Base-by-base conservation (phyloP, 805 yeast genomes). In the Suhomyces prunicola region DNA sequence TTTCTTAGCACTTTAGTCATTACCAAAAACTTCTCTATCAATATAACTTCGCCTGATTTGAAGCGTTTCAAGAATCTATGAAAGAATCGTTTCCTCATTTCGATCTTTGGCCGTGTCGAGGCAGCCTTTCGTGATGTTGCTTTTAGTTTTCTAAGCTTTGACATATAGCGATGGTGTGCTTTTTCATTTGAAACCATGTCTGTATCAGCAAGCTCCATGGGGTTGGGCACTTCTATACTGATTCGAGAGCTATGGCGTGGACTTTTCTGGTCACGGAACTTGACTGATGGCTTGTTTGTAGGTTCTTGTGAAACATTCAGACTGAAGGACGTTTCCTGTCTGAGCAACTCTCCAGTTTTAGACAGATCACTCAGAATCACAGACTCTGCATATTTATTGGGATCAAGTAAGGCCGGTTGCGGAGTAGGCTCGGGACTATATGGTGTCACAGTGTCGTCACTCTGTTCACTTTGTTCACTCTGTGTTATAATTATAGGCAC, bases 1-100 rank as follows among this genome's bases (percentile, higher is more conserved):
- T 61, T 55, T 6, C 40, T 31, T 10, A 76, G 63, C 31, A 61
- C 62, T 61, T 84, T 85, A 15, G 84, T 78, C 70, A 84, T 71
- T 0, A 89, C 89, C 17, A 92, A 71, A 83, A 88, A 83, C 60
- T 80, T 83, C 53, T 87, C 92, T 56, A 80, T 69, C 54, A 83
- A 80, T 4, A 91, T 71, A 12, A 89, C 77, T 50, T 86, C 86
- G 3, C 96, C 96, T 1, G 70, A 71, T 15, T 70, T 57, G 54
- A 72, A 77, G 10, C 59, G 60, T 26, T 63, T 62, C 44, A 76
- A 66, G 4, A 72, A 50, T 4, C 58, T 48, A 8, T 60, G 51
- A 26, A 57, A 57, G 6, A 74, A 44, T 42, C 53, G 60, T 23
- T 51, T 51, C 24, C 66, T 56, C 35, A 70, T 48, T 13, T 24